Evolutionary conservation across 768 basidiomycete species (phyloP), one percentile per base, ranked within the genome.

Genomic region (Pisolithus orientalis): DNA sequence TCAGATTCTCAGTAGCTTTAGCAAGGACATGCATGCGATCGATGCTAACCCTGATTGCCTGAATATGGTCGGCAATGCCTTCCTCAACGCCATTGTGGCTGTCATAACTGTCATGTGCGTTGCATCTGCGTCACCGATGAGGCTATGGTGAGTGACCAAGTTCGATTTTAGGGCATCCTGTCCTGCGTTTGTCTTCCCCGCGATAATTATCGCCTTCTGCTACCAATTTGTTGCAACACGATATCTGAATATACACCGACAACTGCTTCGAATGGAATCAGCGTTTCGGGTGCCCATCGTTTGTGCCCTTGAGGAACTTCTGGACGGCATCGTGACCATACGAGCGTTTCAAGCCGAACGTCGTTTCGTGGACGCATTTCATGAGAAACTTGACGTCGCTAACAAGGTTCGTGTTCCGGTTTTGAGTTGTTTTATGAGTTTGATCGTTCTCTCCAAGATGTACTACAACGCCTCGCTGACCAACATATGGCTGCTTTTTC

Each of bases 291-390:
- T 87, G 0, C 88, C 91, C 0, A 90, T 91, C 55, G 90, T 86
- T 68, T 85, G 86, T 6, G 87, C 84, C 51, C 92, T 91, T 57
- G 80, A 81, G 10, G 90, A 92, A 61, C 68, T 94, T 9, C 67
- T 95, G 17, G 88, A 93, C 48, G 92, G 92, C 21, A 89, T 94
- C 42, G 88, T 93, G n/a, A 93, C 92, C 5, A 88, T 95, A 39
- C 80, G 94, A 52, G 94, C 94, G 0, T 97, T 95, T 70, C 85
- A 87, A 0, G 86, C 83, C 0, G 92, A 95, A 63, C 71, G 71
- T 39, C 72, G 80, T 5, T 95, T 97, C 75, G 70, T 94, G 58
- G 79, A 87, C 49, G 78, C 78, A 53, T 70, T 94, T 4, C 88
- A 90, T 62, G 57, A 59, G 1, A 90, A 89, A 64, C 77, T 93